Evolutionary conservation across 1,139 yeast genomes (phyloP).

Genomic region (Geotrichum restrictum): DNA sequence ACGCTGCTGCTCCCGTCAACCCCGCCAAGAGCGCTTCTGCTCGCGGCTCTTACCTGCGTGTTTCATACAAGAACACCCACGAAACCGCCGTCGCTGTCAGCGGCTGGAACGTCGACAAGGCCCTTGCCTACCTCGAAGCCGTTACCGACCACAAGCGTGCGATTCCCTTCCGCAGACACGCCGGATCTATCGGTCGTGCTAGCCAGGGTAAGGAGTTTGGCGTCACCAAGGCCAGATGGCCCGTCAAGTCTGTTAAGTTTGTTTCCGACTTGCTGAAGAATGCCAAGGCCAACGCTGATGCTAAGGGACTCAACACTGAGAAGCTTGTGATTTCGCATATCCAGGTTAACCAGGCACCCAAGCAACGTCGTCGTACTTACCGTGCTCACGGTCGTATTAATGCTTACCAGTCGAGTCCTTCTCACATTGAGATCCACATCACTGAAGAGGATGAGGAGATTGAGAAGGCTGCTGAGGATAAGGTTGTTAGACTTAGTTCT

Average conservation of each 20-base stretch:
- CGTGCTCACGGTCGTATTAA: slow-evolving; percentile 99
- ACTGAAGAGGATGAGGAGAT: slow-evolving; percentile 94
- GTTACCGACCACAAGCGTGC: slow-evolving; percentile 99
- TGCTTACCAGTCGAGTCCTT: slow-evolving; percentile 97
- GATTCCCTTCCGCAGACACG: slow-evolving; percentile 98
- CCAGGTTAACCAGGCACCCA: slow-evolving; percentile 99
- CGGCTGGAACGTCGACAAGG: slow-evolving; percentile 97
- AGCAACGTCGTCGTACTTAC: slow-evolving; percentile 99
- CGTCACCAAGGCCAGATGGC: slow-evolving; percentile 99
- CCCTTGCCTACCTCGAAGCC: slow-evolving; percentile 93
- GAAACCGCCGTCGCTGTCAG: slow-evolving; percentile 97
- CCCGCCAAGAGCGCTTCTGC: slow-evolving; percentile 99
- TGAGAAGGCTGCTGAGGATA: slow-evolving; percentile 78
- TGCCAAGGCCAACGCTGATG: slow-evolving; percentile 98
- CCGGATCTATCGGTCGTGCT: slow-evolving; percentile 96
- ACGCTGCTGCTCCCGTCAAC: slow-evolving; percentile 98
- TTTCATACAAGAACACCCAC: slow-evolving; percentile 99
- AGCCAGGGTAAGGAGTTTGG: slow-evolving; percentile 99
- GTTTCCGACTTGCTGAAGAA: slow-evolving; percentile 91
- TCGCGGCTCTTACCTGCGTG: slow-evolving; percentile 99
- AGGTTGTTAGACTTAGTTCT: slow-evolving; percentile 69
- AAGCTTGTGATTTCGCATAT: slow-evolving; percentile 94
- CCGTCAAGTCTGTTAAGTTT: slow-evolving; percentile 96
- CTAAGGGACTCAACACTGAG: slow-evolving; percentile 95
- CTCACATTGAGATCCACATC: slow-evolving; percentile 96